Evolutionary conservation across 2,329 filamentous ascomycete genomes (phyloP), one percentile per base, ranked within the genome.

Genomic region (Cucurbitaria berberidis): DNA sequence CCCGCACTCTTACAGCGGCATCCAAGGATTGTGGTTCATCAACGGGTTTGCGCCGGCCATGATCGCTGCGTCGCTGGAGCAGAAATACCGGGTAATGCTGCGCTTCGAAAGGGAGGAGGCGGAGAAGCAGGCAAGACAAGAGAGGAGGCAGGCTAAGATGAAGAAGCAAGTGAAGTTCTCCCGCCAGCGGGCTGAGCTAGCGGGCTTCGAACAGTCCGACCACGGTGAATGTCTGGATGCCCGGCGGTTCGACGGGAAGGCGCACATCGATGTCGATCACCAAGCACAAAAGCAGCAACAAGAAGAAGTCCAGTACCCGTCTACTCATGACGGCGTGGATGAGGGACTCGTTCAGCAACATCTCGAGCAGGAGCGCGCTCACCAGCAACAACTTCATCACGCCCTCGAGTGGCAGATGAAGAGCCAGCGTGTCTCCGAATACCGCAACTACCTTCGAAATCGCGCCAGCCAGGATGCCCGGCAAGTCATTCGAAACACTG

Each of bases 71-170:
- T 59, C 57, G 45, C 24, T 74, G 24, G 58, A 63, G 19, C 62
- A 69, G 49, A 70, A 67, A 54, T 72, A 73, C 34, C 59, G 61
- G 5, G 35, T 52, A 2, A 22, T 71, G 36, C 45, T 73, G n/a
- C 29, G 38, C 5, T 26, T 60, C 8, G 66, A 72, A 61, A 57
- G 58, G 42, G 49, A 62, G 18, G 61, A 56, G 7, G 59, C 38
- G 8, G 47, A 45, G 27, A 47, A 39, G 7, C 48, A 54, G 22
- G 34, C 13, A 2, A 53, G 51, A 8, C 46, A 43, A 45, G 49
- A 51, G n/a, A 41, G 38, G n/a, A 57, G 56, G 39, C 45, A 42
- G 5, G 44, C 42, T 1, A 57, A 48, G 21, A 48, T 52, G 15
- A 48, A 29, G 5, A 47, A 47, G 41, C 51, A 57, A 39, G 27